Evolutionary conservation across 371 early-diverging fungal genomes (phyloP), one percentile per base, ranked within the genome.

Genomic region (Thermomucor indicae-seudaticae): DNA sequence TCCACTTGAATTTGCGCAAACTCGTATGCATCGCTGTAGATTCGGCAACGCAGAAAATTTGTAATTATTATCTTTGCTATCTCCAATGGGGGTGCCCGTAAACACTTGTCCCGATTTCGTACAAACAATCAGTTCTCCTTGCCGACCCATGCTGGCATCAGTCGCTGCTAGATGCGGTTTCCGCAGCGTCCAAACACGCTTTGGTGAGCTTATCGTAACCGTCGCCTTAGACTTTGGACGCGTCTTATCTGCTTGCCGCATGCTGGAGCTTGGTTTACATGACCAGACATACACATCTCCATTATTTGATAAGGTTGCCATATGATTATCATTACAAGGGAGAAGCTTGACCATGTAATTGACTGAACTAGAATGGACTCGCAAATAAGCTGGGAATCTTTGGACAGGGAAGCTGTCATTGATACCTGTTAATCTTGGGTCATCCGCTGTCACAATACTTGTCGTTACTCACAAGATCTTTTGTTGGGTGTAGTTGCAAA

Each of bases 281-380:
- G 62, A 62, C 81, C 83, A 83, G 2, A 79, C 53, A 47, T 71
- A 80, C 0, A 83, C 65, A 37, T 83, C 80, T 5, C 81, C 81
- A 17, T 56, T 51, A 22, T 51, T 65, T 1, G 80, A 69, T 29
- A 83, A 46, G 7, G 79, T 76, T 10, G 78, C 81, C 29, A 79
- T 51, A 47, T 72, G 63, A 30, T 74, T 72, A 25, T 71, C 69
- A 1, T 73, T 71, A 39, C 79, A 70, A 7, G 62, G 40, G 14
- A 79, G 45, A 7, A 77, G 50, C 14, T 62, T 61, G 0, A 57
- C 35, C 31, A 59, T 42, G 51, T 55, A 46, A 14, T 48, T 51
- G 4, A 46, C 20, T 22, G 60, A 54, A 24, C 57, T 46, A 1
- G 49, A 57, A 44, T 70, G 46, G 0, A 64, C 65, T 19, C 64